Evolutionary conservation across 352 stramenopile genomes (phyloP).

Genomic region (Pythium biforme): DNA sequence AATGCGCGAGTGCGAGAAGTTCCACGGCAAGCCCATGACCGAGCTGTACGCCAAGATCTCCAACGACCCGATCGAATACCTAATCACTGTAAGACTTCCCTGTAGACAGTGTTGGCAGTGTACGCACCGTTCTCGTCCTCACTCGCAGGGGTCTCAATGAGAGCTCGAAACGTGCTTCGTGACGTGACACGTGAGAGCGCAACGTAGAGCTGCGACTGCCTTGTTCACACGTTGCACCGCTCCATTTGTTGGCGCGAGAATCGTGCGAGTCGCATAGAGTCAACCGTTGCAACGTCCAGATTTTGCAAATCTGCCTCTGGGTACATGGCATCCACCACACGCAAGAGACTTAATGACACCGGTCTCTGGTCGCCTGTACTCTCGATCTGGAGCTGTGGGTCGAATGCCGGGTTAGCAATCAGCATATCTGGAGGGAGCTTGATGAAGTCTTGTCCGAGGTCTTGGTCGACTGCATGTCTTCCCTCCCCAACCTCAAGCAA

Average conservation of each 20-base stretch:
- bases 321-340: conserved; percentile 19
- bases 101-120: background rate
- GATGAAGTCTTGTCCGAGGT: too few relatives aligned
- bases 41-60: conserved; percentile 93
- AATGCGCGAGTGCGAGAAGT: conserved; percentile 38
- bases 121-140: background rate
- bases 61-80: conserved; percentile 67
- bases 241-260: conserved; percentile 21
- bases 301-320: conserved; percentile 11
- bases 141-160: background rate
- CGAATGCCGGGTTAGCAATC: background rate
- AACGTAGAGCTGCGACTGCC: conserved; percentile 26
- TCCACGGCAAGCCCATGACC: conserved; percentile 76
- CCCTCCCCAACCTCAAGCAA: conserved; percentile 4
- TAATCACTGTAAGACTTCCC: background rate
- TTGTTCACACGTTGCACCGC: conserved; percentile 15
- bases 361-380: too few relatives aligned
- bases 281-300: conserved; percentile 1
- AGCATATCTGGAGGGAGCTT: background rate
- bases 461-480: background rate
- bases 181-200: conserved; percentile 25
- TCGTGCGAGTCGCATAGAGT: conserved; percentile 17
- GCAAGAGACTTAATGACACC: background rate
- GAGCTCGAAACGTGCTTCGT: background rate
- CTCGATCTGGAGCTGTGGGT: too few relatives aligned